Base-by-base conservation (phyloP, 1,139 yeast species). In the Eremothecium gossypii region DNA sequence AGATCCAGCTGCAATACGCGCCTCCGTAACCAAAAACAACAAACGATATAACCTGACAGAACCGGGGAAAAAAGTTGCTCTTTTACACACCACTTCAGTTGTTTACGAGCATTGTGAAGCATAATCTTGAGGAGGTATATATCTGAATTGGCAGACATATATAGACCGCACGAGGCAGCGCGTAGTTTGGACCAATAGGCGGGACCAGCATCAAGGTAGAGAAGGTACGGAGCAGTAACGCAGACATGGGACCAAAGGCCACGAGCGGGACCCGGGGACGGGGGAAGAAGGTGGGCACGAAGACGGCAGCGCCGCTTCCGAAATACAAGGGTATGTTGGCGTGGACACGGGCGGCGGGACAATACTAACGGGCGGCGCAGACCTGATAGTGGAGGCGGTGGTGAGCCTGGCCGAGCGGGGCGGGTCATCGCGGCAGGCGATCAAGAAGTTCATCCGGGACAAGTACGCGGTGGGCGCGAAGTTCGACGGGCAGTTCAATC, bases 361-460 rank as follows among this genome's bases (percentile, higher is more conserved):
- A 27, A 28, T 41, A 37, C 28, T 13, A 10, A 28, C 33, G 20
- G 11, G 14, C 12, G 40, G 14, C 23, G 38, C 58, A 78, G 95
- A 83, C 47, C 74, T 84, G 78, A 83, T 86, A 63, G 74, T 74
- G 56, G 77, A 82, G 47, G 95, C 94, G 43, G 71, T 86, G 51
- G 61, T 73, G 39, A 68, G 80, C 31, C 73, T 85, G 56, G 83
- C 83, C 58, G 93, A 83, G 57, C 79, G 94, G 67, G 81, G 75
- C 49, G 96, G 96, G 43, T 81, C 93, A 38, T 76, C 82, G 74
- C 83, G 91, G 60, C 84, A 78, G 60, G 84, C 85, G 29, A 68
- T 83, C 57, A 82, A 83, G 71, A 82, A 82, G 64, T 80, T 76
- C 61, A 77, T 83, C 50, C 79, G 51, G 47, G 60, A 56, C 26